Evolutionary conservation across 192 early-diverging fungal species (phyloP), one percentile per base, ranked within the genome.

Genomic region (Gonapodya prolifera): DNA sequence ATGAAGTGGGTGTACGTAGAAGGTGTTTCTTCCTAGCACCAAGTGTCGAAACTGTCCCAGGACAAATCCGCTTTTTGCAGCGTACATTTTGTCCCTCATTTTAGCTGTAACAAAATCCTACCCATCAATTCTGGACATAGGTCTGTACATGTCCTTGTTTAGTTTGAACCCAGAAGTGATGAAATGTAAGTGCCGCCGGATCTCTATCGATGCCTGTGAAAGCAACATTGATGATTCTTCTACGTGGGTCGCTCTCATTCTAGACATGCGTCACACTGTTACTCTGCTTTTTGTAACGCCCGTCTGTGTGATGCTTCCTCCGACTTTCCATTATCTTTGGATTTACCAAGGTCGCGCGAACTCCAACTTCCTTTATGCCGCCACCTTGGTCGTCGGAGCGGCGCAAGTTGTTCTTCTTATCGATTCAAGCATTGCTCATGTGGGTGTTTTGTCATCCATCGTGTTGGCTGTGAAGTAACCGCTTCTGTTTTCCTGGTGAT

Each of bases 341-440:
- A 92, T 98, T 35, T 95, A 96, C 82, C 91, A 91, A 29, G 98
- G 96, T 8, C 92, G 91, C 75, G 98, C 95, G 31, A 99, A 99
- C 83, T 94, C 96, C 76, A 99, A 99, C 81, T 99, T 98, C 80
- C 97, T 94, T 80, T 99, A 96, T 79, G 95, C 96, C 1, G 95
- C 96, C 16, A 98, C 95, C 0, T 88, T 99, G 36, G 93, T 99
- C 1, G 95, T 94, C 69, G 92, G 88, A 23, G 83, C 96, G 75
- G 92, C 93, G 0, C 94, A 97, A 83, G 91, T 96, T 35, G 82
- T 94, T 23, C 81, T 97, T 71, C 77, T 97, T 33, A 91, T 94
- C 28, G 97, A 99, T 82, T 77, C 91, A n/a, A 90, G 89, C n/a
- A 89, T 83, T 76, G 92, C 96, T 73, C 71, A 73, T 73, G 28